Evolutionary conservation across 1,284 basidiomycete species (phyloP), one percentile per base, ranked within the genome.

Genomic region (Macrocystidia cucumis): DNA sequence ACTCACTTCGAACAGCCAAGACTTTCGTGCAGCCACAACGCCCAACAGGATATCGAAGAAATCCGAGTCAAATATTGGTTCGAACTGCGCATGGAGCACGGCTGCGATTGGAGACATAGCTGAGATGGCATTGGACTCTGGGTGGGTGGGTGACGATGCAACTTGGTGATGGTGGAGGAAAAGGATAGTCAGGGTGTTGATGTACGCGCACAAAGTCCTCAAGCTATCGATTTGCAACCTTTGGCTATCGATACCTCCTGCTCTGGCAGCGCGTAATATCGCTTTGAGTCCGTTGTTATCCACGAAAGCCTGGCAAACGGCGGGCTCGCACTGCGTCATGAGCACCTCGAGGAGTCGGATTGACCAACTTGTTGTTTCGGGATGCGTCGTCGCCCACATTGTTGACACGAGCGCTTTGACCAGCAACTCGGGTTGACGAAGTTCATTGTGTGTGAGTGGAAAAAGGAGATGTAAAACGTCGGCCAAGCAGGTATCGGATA

Each of bases 151-250:
- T 22, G 26, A 40, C 13, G 35, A 34, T 6, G 31, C 22, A 22
- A 35, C 22, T 20, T 36, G 35, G 14, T 16, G 28, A 7, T 18
- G 18, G n/a, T 35, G 16, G 41, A 44, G 35, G 21, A 43, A 40
- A 21, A 46, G 29, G 12, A 29, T 20, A 4, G 51, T 44, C 18
- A 46, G 48, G 33, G 56, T 57, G 5, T 46, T 44, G 22, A 64
- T 49, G 39, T 59, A 61, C 6, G 51, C 48, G 37, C 54, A 57
- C 23, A 64, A 38, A 2, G 54, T 55, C 22, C 60, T 50, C 40
- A 63, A 45, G 40, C 60, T 58, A 33, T 63, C 57, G 23, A 60
- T 49, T 34, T 61, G 59, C 3, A 62, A 50, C 14, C 57, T 51
- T 11, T 56, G 50, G 38, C 55, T 57, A 35, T 59, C 58, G 6